Evolutionary conservation across 352 stramenopile species (phyloP), one percentile per base, ranked within the genome.

Genomic region (Pythium aquatile): DNA sequence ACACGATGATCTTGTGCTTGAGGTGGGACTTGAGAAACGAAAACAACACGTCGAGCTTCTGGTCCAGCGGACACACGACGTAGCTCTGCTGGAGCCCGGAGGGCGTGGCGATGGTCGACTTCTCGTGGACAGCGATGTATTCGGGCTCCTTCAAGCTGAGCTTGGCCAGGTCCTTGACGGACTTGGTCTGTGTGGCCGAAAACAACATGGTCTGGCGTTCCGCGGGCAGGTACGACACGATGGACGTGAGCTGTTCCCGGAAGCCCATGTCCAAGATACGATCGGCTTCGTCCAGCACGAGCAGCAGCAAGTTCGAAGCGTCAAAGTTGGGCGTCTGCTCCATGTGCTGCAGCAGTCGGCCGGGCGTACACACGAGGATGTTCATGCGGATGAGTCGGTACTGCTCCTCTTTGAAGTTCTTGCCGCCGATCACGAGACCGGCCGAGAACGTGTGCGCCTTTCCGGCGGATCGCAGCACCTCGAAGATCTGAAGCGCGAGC

Each of bases 281-380:
- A 78, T 99, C 98, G 5, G 98, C 98, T 77, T 99, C 98, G 72
- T 99, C 98, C 63, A 99, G 96, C 26, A 99, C 96, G 49, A 99
- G 88, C 35, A 98, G 72, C 70, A 97, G 88, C 26, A 99, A 67
- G 63, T 97, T 91, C 56, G 86, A 91, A 7, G 93, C 81, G 72
- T 99, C 94, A 67, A 99, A 99, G 37, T 91, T 92, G 4, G 94
- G 90, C 39, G 97, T 99, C 81, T 99, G 96, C 77, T 99, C 97
- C 75, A 99, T 95, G 86, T 99, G 97, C 76, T 99, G 97, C 60
- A 99, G 77, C 35, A 99, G 66, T 26, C 98, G 79, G 8, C 98
- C 97, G 29, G 98, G 98, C 26, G 98, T 99, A 57, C 85, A 96
- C 58, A 99, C 88, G n/a, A 99, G 67, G 42, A 99, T 95, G 78